Base-by-base conservation (phyloP, 768 basidiomycete species). In the Lentinula raphanica region DNA sequence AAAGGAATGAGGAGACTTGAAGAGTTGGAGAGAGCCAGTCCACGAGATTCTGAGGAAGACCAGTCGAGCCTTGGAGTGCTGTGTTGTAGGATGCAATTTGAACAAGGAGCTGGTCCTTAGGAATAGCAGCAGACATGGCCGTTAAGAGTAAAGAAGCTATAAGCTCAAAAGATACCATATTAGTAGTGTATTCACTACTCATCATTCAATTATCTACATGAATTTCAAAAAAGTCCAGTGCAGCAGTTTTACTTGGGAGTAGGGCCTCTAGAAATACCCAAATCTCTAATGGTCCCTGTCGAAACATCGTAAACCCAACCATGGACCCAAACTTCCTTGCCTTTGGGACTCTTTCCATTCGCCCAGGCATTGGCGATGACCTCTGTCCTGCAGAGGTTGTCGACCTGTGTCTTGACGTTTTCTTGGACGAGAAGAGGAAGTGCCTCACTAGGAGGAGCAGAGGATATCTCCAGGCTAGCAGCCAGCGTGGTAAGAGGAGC, bases 51-150 rank as follows among this genome's bases (percentile, higher is more conserved):
- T 94, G 90, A 0, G 90, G 88, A 38, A 58, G 17, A 29, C 60
- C 57, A n/a, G 29, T 27, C 23, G 42, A 60, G 62, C 87, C 89
- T 70, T 94, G 93, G 6, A 95, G 77, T 66, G 94, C 94, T 5
- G 93, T 93, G 68, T 97, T 97, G 75, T 94, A 97, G 3, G 92
- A 86, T 11, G 89, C 89, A 55, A 93, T 86, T 66, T 92, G 91
- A 5, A 93, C 86, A 55, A 90, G 74, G 21, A 87, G 66, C 19
- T 71, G 74, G 58, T 72, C 72, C 13, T 64, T 32, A 31, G 64
- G 35, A 38, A 63, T 35, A 1, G 42, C 19, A 53, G 59, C 27
- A 51, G 25, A 45, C 42, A 60, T 49, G 40, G 36, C 32, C 19
- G 49, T 50, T 50, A 12, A 50, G 32, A 4, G 49, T 5, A 59